phyloP scores from a whole-genome alignment of 345 rosid genomes.

The Gossypium raimondii region DNA sequence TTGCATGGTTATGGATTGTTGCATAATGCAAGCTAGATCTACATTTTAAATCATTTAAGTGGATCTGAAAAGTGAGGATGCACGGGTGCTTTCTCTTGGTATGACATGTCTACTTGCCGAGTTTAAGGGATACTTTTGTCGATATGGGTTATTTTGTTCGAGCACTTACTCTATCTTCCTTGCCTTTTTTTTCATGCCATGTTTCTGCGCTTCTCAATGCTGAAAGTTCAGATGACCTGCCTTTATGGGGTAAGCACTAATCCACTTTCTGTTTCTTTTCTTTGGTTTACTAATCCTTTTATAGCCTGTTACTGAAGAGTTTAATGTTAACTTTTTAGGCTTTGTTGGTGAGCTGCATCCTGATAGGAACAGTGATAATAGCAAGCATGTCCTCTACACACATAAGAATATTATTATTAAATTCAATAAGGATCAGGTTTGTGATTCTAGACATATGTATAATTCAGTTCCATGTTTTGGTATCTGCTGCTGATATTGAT shows the following conservation, averaged over 20 bases:
- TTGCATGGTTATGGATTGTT: not conserved
- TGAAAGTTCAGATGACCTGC: conserved; percentile 83
- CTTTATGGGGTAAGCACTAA: conserved; percentile 75
- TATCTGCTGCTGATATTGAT: not conserved
- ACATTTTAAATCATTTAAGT: not conserved
- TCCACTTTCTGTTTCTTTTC: not conserved
- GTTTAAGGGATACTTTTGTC: not conserved
- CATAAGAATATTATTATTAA: conserved; percentile 63
- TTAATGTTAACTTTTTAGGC: conserved; percentile 38
- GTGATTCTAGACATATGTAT: conserved; percentile 21
- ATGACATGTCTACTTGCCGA: not conserved
- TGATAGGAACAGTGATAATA: conserved; percentile 70
- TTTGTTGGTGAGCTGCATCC: conserved; percentile 80
- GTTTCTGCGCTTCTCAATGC: conserved; percentile 22
- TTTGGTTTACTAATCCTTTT: not conserved
- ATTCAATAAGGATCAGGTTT: conserved; percentile 86
- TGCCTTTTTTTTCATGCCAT: conserved; percentile 24
- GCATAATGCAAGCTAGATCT: not conserved
- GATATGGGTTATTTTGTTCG: not conserved
- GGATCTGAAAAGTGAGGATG: not conserved
- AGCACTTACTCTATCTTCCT: conserved; percentile 20
- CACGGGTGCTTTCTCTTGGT: not conserved
- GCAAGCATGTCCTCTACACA: conserved; percentile 70
- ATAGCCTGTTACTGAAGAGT: conserved; percentile 8
- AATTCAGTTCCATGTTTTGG: not conserved